A percentile compares a stretch with the other conserved stretches of the same genome.
Conservation (phyloP, 306 rosid genomes). For the Pterocarpus santalinus region DNA sequence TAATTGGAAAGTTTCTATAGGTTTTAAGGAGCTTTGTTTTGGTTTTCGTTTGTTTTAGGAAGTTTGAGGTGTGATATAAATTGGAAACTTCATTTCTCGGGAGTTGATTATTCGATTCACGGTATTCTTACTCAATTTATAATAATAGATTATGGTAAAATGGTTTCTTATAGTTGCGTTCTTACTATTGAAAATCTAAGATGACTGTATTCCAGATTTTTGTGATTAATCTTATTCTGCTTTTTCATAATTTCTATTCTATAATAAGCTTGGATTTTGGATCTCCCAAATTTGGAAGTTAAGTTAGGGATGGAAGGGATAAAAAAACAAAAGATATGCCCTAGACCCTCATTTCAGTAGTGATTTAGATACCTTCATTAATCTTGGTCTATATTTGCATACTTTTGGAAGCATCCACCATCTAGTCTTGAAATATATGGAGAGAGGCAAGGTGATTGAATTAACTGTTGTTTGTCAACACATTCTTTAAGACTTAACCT, state of each 20-base stretch:
- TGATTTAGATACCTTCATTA: neutral
- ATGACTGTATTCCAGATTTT: neutral
- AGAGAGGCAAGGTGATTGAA: neutral
- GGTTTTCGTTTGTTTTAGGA: neutral
- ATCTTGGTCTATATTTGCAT: neutral
- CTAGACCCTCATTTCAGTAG: neutral
- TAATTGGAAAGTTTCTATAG: neutral
- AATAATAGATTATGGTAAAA: neutral
- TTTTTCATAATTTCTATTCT: too few species aligned
- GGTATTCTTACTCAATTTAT: neutral
- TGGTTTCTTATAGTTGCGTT: neutral
- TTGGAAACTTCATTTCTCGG: neutral
- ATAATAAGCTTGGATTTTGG: neutral
- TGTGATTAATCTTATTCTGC: neutral
- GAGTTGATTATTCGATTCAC: neutral
- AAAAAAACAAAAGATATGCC: neutral
- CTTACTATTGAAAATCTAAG: neutral
- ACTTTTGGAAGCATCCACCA: neutral
- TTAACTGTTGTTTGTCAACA: neutral
- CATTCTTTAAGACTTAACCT: neutral
- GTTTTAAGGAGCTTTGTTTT: neutral
- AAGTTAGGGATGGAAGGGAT: neutral
- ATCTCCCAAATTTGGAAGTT: too few species aligned
- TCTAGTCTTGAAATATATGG: neutral
- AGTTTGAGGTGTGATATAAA: neutral